These are phyloP conservation scores for Sugiyamaella xylanicola DNA, from an alignment of 1,139 yeast species.

Conservation along the genomic window DNA sequence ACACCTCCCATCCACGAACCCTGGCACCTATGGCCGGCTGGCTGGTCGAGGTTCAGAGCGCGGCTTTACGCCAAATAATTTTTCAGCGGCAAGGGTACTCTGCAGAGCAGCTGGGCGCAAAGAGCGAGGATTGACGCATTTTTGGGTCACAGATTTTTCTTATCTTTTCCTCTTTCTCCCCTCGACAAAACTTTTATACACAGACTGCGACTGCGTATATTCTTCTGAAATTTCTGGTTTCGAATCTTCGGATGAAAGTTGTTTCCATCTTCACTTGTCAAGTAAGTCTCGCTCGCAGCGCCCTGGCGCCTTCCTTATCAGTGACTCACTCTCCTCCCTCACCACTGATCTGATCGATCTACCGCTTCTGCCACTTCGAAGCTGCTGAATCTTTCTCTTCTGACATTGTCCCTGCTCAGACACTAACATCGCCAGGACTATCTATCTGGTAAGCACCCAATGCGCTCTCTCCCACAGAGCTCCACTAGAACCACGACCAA, in stretches of 20 bases:
- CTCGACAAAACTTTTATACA: slow-evolving; percentile 3
- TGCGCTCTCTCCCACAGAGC: no score
- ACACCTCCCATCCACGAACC: not conserved
- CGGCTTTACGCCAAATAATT: not conserved
- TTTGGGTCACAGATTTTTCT: slow-evolving; percentile 8
- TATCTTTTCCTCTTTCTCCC: not conserved
- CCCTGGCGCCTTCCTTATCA: not conserved
- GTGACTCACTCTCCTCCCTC: no score
- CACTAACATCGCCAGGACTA: slow-evolving; percentile 31
- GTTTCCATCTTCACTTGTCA: slow-evolving; percentile 36
- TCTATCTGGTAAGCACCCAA: slow-evolving; percentile 28
- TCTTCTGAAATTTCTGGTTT: not conserved
- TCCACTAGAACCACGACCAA: not conserved
- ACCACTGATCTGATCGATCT: no score
- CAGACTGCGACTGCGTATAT: not conserved
- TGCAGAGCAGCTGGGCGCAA: no score
- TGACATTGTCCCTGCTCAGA: not conserved
- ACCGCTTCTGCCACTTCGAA: no score
- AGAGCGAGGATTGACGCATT: not conserved
- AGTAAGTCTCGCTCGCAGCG: slow-evolving; percentile 24
- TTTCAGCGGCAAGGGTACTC: slow-evolving; percentile 14
- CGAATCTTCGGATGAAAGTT: slow-evolving; percentile 31
- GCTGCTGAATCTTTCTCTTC: no score
- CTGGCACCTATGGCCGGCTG: not conserved
- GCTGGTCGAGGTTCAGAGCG: not conserved